These are phyloP conservation scores for Termitomyces sp. DNA, from an alignment of 1,284 basidiomycete genomes.

Conservation along the genomic window DNA sequence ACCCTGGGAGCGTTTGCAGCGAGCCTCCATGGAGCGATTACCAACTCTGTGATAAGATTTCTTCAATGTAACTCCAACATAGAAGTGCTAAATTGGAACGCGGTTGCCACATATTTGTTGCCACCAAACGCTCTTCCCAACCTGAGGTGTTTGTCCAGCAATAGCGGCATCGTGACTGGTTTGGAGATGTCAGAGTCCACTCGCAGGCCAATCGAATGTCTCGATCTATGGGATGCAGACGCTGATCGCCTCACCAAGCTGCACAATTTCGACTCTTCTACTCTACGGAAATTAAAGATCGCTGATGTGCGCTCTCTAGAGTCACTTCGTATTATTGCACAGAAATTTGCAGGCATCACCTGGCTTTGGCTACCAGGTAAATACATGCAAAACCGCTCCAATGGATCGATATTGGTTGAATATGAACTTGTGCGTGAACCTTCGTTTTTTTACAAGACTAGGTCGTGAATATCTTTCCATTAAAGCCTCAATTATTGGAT, in stretches of 20 bases:
- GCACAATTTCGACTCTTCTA: conserved; percentile 21
- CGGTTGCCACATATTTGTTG: conserved; percentile 19
- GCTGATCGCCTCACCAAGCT: conserved; percentile 24
- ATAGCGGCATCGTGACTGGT: conserved; percentile 26
- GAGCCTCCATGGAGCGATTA: conserved; percentile 21
- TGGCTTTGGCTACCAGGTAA: conserved; percentile 31
- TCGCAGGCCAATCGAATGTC: conserved; percentile 26
- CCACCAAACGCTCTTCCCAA: conserved; percentile 28
- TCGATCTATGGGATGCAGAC: conserved; percentile 27
- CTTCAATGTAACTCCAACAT: conserved; percentile 36
- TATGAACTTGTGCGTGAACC: conserved; percentile 20
- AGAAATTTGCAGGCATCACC: conserved; percentile 31
- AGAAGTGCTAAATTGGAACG: conserved; percentile 38
- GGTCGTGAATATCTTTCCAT: not conserved
- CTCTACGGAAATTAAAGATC: conserved; percentile 28
- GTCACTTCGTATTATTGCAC: conserved; percentile 27
- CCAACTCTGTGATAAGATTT: conserved; percentile 30
- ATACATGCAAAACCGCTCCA: conserved; percentile 18
- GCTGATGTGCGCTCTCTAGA: conserved; percentile 25
- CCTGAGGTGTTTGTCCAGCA: conserved; percentile 31
- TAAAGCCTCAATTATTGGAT: conserved; percentile 32
- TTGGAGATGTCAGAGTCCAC: conserved; percentile 22
- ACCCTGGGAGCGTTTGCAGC: conserved; percentile 10
- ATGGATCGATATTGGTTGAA: conserved; percentile 13
- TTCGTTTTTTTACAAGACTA: not conserved